phyloP scores from a whole-genome alignment of 2,329 filamentous ascomycete species.

The Xylaria sp. region DNA sequence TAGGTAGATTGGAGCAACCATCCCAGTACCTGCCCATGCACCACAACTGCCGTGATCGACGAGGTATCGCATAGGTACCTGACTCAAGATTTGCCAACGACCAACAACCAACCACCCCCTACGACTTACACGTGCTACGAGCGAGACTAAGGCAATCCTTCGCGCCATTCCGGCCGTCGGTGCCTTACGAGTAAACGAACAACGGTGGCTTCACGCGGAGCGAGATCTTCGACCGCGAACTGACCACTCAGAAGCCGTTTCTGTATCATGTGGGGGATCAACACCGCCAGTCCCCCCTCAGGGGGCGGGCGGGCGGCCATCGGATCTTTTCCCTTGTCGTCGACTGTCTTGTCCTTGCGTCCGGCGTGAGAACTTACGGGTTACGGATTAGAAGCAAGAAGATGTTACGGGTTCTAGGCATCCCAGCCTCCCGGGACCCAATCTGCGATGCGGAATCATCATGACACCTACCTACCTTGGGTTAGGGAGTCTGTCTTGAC shows the following conservation, averaged over 20 bases:
- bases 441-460: background rate
- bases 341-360: background rate
- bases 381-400: too few relatives aligned
- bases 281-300: background rate
- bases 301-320: background rate
- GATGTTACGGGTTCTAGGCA: too few relatives aligned
- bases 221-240: background rate
- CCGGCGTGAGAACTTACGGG: too few relatives aligned
- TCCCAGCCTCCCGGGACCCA: background rate
- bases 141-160: background rate
- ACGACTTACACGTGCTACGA: background rate
- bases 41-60: too few relatives aligned
- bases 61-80: too few relatives aligned
- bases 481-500: too few relatives aligned
- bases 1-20: too few relatives aligned
- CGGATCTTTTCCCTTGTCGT: background rate
- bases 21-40: too few relatives aligned
- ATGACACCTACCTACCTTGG: background rate
- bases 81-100: too few relatives aligned
- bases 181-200: background rate
- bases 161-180: background rate
- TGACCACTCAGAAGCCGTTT: slow-evolving; percentile 14
- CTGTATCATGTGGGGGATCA: slow-evolving; percentile 11
- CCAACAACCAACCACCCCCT: too few relatives aligned
- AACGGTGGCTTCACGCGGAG: background rate